A percentile compares a stretch with the other conserved stretches of the same genome.
phyloP scores from a whole-genome alignment of 2,329 filamentous ascomycete genomes.

The Tolypocladium album region DNA sequence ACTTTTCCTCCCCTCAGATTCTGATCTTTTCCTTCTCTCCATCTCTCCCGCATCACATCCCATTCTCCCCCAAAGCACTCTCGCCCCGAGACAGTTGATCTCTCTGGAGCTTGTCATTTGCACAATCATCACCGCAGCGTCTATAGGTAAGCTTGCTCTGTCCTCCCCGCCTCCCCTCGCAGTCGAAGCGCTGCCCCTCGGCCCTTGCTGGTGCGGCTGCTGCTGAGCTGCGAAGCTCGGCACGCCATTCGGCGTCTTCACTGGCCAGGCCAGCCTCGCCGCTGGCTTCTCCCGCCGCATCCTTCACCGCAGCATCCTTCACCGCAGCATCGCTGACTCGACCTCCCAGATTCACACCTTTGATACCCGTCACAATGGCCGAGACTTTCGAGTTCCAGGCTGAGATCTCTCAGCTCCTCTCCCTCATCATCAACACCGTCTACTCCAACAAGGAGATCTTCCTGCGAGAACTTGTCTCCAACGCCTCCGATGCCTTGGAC shows the following conservation, averaged over 20 bases:
- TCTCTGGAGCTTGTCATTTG: constrained; percentile 3
- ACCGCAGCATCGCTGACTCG: neutral
- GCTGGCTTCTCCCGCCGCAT: neutral
- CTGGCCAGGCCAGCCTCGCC: neutral
- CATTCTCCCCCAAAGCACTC: constrained; percentile 2
- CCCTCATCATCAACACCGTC: constrained; percentile 99
- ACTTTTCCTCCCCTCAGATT: constrained; percentile 11
- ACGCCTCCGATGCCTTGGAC: constrained; percentile 97
- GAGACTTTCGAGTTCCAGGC: constrained; percentile 99
- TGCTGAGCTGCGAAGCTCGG: neutral
- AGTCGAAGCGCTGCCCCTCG: neutral
- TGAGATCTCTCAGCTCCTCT: constrained; percentile 99
- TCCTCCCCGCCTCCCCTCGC: neutral
- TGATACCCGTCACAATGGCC: constrained; percentile 58
- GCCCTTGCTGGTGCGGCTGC: neutral
- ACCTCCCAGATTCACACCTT: constrained; percentile 9
- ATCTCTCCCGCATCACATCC: constrained; percentile 10
- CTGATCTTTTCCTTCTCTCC: constrained; percentile 11
- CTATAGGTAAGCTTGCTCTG: constrained; percentile 9
- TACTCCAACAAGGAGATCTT: constrained; percentile 99
- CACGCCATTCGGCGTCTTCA: neutral
- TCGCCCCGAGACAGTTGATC: constrained; percentile 6
- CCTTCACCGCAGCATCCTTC: neutral
- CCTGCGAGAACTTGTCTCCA: constrained; percentile 96
- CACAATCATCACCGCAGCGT: constrained; percentile 6